These are phyloP conservation scores for Circinella umbellata DNA, from an alignment of 371 early-diverging fungal species.

Conservation along the genomic window DNA sequence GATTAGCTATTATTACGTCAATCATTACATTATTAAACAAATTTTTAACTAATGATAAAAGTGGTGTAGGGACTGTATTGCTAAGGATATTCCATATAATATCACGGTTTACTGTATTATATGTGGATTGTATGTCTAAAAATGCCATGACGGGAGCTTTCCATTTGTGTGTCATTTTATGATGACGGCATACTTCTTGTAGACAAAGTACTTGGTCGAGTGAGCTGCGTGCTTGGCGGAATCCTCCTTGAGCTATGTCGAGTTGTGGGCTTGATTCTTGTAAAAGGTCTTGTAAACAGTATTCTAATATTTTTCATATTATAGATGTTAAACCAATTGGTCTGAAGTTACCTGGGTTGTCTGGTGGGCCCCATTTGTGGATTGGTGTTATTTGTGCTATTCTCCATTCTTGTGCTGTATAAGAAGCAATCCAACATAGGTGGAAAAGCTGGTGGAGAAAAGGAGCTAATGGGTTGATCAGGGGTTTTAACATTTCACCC, in stretches of 20 bases:
- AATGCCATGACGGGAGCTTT: conserved; percentile 19
- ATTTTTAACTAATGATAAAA: conserved; percentile 13
- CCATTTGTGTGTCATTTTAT: background rate
- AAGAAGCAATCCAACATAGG: conserved; percentile 17
- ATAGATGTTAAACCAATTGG: conserved; percentile 25
- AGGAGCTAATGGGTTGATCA: background rate
- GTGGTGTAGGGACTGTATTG: background rate
- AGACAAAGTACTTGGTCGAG: conserved; percentile 17
- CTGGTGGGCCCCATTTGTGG: conserved; percentile 28
- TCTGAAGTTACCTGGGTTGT: conserved; percentile 20
- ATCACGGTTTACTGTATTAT: conserved; percentile 21
- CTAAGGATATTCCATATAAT: conserved; percentile 20
- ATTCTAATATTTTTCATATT: conserved; percentile 21
- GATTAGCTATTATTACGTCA: background rate
- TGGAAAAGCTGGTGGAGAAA: conserved; percentile 2
- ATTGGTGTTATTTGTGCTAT: conserved; percentile 23
- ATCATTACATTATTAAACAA: conserved; percentile 17
- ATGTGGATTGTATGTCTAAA: conserved; percentile 28
- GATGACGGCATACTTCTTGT: too few relatives aligned
- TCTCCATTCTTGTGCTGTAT: conserved; percentile 14
- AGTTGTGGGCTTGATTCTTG: background rate
- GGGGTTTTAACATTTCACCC: conserved; percentile 28
- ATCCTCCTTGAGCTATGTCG: conserved; percentile 41
- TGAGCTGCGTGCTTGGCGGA: conserved; percentile 16
- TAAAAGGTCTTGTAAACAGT: background rate